Conservation (phyloP, 768 basidiomycete genomes). For the Lactifluus volemus region DNA sequence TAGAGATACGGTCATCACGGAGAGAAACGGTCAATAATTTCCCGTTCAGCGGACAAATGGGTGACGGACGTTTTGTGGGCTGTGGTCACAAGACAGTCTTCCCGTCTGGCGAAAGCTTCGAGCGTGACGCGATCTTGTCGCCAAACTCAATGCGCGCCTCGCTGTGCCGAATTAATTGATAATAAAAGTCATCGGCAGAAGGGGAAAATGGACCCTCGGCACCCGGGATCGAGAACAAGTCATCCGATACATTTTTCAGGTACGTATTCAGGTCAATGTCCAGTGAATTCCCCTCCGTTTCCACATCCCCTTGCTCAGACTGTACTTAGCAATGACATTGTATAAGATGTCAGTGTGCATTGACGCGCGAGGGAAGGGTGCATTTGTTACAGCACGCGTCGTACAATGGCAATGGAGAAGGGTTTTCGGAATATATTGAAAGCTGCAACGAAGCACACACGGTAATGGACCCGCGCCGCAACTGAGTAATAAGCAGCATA, state of each 20-base stretch:
- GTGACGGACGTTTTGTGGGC: slow-evolving; percentile 51
- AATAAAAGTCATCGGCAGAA: neutral
- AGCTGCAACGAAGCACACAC: no score
- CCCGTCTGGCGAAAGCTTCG: slow-evolving; percentile 52
- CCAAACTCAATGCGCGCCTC: slow-evolving; percentile 60
- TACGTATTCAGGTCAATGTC: slow-evolving; percentile 32
- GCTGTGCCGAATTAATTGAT: slow-evolving; percentile 24
- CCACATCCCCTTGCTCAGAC: neutral
- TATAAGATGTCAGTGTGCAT: neutral
- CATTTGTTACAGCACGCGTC: neutral
- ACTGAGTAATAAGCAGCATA: no score
- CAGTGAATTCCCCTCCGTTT: neutral
- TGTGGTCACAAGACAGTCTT: slow-evolving; percentile 62
- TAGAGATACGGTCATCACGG: no score
- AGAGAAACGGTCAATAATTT: neutral
- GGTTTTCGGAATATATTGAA: no score
- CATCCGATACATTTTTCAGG: slow-evolving; percentile 48
- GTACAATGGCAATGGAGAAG: no score
- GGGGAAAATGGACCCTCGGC: neutral
- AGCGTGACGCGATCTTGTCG: slow-evolving; percentile 39
- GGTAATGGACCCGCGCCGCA: no score
- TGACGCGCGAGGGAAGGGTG: neutral
- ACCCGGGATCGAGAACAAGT: slow-evolving; percentile 55
- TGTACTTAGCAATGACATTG: neutral
- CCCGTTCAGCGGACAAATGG: neutral